Conservation (phyloP, 192 early-diverging fungal genomes). For the Mortierella claussenii region DNA sequence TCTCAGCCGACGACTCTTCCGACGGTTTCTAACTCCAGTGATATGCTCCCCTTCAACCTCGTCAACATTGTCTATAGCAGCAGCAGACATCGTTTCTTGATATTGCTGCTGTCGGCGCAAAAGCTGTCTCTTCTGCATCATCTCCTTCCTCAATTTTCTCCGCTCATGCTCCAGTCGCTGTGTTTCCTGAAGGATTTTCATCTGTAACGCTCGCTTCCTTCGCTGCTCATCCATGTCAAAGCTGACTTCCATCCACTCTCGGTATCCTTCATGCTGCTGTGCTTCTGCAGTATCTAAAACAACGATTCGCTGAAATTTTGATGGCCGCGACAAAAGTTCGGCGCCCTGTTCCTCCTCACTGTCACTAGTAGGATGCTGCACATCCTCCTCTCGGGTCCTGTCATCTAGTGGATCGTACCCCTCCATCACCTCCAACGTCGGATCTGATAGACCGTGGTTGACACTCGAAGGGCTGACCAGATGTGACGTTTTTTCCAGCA, state of each 20-base stretch:
- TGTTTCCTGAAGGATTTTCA: conserved; percentile 12
- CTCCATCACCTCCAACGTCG: conserved; percentile 30
- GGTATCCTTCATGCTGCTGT: conserved; percentile 20
- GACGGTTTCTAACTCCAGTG: conserved; percentile 1
- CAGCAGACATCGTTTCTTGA: too few species aligned
- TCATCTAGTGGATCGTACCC: conserved; percentile 49
- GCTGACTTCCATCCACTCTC: conserved; percentile 40
- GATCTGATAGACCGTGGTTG: too few species aligned
- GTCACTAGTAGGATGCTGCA: conserved; percentile 20
- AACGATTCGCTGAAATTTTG: conserved; percentile 26
- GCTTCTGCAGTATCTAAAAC: conserved; percentile 33
- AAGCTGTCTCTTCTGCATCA: background rate
- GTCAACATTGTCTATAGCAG: too few species aligned
- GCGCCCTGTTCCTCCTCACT: conserved; percentile 26
- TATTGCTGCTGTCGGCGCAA: background rate
- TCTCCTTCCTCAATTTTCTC: background rate
- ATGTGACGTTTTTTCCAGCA: background rate
- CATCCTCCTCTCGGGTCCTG: conserved; percentile 10
- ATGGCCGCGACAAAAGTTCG: background rate
- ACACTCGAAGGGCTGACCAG: too few species aligned
- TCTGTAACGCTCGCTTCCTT: conserved; percentile 22
- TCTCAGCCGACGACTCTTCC: conserved; percentile 6
- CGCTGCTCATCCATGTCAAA: conserved; percentile 38
- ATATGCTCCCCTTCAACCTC: conserved; percentile 21
- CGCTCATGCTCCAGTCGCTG: conserved; percentile 19